Evolutionary conservation across 225 moss, liverwort and hornwort genomes (phyloP).

Genomic region (Pleurozium schreberi): DNA sequence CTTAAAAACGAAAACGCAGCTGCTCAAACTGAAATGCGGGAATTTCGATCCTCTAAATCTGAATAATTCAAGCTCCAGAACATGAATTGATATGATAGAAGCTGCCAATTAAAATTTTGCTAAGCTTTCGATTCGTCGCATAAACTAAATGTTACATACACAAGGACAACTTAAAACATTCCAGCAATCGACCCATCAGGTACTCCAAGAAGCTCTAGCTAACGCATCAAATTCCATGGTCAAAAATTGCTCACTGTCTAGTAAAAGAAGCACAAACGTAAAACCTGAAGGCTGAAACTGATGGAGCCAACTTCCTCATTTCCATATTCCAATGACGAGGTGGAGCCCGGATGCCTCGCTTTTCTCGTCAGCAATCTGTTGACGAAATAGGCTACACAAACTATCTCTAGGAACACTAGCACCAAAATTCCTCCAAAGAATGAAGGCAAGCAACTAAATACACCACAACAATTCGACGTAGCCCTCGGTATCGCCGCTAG

Average conservation of each 20-base stretch:
- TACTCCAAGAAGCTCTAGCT: neutral
- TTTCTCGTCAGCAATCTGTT: constrained; percentile 12
- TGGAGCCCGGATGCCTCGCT: constrained; percentile 8
- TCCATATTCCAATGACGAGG: constrained; percentile 23
- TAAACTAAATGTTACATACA: neutral
- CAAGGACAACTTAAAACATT: neutral
- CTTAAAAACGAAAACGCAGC: neutral
- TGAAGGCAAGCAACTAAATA: constrained; percentile 27
- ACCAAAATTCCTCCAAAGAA: constrained; percentile 33
- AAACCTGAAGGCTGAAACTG: constrained; percentile 42
- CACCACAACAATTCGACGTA: neutral
- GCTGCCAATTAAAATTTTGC: neutral
- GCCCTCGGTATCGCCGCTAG: neutral
- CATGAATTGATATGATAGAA: neutral
- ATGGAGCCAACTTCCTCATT: constrained; percentile 10
- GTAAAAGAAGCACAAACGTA: neutral
- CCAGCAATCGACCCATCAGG: neutral
- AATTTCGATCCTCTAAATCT: neutral
- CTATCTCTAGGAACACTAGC: constrained; percentile 19
- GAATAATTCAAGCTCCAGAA: neutral
- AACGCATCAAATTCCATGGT: neutral
- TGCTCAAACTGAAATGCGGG: neutral
- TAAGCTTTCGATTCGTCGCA: neutral
- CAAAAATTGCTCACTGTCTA: neutral
- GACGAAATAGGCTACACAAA: constrained; percentile 4